Evolutionary conservation across 2,329 filamentous ascomycete genomes (phyloP).

Genomic region (Neofusicoccum kwambonambiense): DNA sequence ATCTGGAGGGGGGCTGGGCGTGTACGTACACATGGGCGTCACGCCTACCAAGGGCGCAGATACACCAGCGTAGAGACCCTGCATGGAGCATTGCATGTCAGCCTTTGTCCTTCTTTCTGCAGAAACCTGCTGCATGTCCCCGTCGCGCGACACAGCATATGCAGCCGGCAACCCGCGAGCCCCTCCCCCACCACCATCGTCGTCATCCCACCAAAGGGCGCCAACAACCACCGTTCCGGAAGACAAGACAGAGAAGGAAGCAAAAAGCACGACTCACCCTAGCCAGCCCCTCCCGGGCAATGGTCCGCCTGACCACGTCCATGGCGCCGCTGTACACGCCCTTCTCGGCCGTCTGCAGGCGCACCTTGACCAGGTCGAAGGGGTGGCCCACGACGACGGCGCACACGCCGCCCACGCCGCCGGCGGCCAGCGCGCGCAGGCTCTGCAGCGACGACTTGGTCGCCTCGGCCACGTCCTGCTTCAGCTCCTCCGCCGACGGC

Average conservation of each 20-base stretch:
- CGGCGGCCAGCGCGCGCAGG: conserved; percentile 80
- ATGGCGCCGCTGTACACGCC: conserved; percentile 88
- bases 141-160: neutral
- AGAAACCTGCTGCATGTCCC: neutral
- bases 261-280: conserved; percentile 42
- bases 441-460: conserved; percentile 59
- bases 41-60: conserved; percentile 92
- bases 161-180: neutral
- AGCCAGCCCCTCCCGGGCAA: conserved; percentile 79
- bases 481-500: conserved; percentile 43
- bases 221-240: neutral
- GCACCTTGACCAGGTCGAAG: conserved; percentile 97
- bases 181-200: neutral
- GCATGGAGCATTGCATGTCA: conserved; percentile 21
- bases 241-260: conserved; percentile 5
- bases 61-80: conserved; percentile 94
- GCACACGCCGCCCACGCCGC: conserved; percentile 90
- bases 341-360: conserved; percentile 91
- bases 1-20: too few species aligned
- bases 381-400: conserved; percentile 92
- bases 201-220: neutral
- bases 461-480: conserved; percentile 52
- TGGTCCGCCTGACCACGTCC: conserved; percentile 85
- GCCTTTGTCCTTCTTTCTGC: neutral
- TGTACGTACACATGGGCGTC: conserved; percentile 91